phyloP scores from a whole-genome alignment of 306 rosid genomes.

The Canavalia gladiata region DNA sequence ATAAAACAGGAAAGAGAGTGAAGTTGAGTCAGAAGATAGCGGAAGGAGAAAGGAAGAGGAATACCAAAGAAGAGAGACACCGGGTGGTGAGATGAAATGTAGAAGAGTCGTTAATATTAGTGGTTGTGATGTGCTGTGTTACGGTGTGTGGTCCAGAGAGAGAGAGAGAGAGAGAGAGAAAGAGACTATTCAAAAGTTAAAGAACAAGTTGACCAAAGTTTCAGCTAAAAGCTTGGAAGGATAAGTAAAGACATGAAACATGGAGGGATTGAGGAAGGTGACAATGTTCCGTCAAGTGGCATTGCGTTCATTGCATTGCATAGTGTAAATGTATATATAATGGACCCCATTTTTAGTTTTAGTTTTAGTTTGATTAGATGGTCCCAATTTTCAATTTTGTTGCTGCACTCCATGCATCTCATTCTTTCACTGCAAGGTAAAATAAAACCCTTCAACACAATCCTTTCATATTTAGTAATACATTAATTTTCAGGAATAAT shows the following conservation, averaged over 20 bases:
- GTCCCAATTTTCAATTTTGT: not conserved
- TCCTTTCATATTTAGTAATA: too few species aligned
- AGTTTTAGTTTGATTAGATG: not conserved
- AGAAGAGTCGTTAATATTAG: not conserved
- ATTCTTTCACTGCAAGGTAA: too few species aligned
- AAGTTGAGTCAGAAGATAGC: conserved; percentile 13
- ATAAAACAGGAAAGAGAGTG: not conserved
- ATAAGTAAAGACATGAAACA: conserved; percentile 7
- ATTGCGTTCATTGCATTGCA: conserved; percentile 18
- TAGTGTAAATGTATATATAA: not conserved
- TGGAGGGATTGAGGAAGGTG: conserved; percentile 43
- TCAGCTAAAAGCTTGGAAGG: conserved; percentile 33
- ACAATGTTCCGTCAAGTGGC: conserved; percentile 17
- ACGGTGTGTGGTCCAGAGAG: not conserved
- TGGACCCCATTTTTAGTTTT: conserved; percentile 19
- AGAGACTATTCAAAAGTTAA: not conserved
- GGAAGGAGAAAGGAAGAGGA: not conserved
- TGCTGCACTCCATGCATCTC: too few species aligned
- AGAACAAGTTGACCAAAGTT: conserved; percentile 44
- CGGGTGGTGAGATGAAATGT: not conserved
- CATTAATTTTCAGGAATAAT: too few species aligned
- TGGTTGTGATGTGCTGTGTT: not conserved
- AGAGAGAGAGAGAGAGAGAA: not conserved
- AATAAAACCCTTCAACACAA: too few species aligned
- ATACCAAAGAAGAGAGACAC: not conserved